Evolutionary conservation across 2,329 filamentous ascomycete genomes (phyloP).

Genomic region (Aureobasidium leucospermi): DNA sequence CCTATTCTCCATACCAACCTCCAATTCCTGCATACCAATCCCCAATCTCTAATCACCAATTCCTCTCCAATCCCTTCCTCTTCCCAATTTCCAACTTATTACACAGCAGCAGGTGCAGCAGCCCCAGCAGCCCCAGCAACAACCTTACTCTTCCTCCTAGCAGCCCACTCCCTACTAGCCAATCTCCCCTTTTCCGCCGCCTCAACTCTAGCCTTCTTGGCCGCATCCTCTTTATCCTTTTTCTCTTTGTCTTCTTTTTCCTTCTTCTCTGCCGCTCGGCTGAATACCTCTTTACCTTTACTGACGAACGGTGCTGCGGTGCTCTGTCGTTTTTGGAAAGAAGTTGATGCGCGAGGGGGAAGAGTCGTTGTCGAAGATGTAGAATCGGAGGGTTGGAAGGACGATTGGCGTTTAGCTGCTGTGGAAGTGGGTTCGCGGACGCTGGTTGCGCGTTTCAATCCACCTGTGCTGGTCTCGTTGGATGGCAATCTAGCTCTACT

Average conservation of each 20-base stretch:
- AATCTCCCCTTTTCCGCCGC: slow-evolving; percentile 39
- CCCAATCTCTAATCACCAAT: too few species aligned
- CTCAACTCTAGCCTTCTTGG: slow-evolving; percentile 38
- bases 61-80: too few species aligned
- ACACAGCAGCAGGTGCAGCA: neutral
- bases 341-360: neutral
- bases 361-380: neutral
- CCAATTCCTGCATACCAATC: too few species aligned
- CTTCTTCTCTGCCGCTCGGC: slow-evolving; percentile 36
- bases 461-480: slow-evolving; percentile 22
- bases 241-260: slow-evolving; percentile 34
- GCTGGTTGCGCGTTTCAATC: slow-evolving; percentile 21
- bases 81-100: neutral
- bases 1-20: too few species aligned
- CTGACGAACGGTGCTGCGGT: slow-evolving; percentile 16
- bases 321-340: neutral
- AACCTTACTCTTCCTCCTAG: slow-evolving; percentile 25
- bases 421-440: slow-evolving; percentile 15
- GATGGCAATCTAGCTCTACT: slow-evolving; percentile 28
- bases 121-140: neutral
- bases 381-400: slow-evolving; percentile 15
- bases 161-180: slow-evolving; percentile 42
- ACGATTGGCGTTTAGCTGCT: slow-evolving; percentile 9
- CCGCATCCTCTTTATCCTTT: slow-evolving; percentile 41
- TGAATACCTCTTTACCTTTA: slow-evolving; percentile 41